phyloP scores from a whole-genome alignment of 2,329 filamentous ascomycete genomes.

The Dactylellina cionopaga region DNA sequence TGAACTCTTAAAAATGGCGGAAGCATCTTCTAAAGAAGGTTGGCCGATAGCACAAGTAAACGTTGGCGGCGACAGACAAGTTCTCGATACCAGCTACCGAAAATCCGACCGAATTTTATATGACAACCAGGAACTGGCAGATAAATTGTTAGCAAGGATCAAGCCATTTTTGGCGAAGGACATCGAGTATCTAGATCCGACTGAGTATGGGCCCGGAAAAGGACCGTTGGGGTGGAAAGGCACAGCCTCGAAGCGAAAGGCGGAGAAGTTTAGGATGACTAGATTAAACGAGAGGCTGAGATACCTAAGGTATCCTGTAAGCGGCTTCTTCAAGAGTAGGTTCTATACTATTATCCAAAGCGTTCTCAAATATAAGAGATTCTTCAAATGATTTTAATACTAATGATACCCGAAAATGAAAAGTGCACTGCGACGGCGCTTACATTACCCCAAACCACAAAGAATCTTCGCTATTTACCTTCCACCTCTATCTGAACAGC shows the following conservation, averaged over 20 bases:
- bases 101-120: conserved; percentile 82
- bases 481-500: conserved; percentile 52
- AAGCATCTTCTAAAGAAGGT: conserved; percentile 39
- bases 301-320: conserved; percentile 51
- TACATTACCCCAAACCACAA: conserved; percentile 49
- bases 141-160: conserved; percentile 71
- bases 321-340: conserved; percentile 54
- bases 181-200: conserved; percentile 45
- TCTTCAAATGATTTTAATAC: background rate
- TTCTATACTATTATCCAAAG: too few relatives aligned
- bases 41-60: conserved; percentile 54
- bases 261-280: conserved; percentile 42
- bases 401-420: too few relatives aligned
- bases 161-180: conserved; percentile 61
- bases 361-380: background rate
- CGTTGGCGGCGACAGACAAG: conserved; percentile 47
- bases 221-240: conserved; percentile 44
- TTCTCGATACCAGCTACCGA: conserved; percentile 60
- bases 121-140: conserved; percentile 72
- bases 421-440: conserved; percentile 54
- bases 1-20: conserved; percentile 54
- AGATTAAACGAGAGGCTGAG: conserved; percentile 52
- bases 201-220: conserved; percentile 11
- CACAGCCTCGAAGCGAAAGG: conserved; percentile 17
- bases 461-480: conserved; percentile 53